These are phyloP conservation scores for Epichloe glyceriae DNA, from an alignment of 2,329 filamentous ascomycete genomes.

Conservation along the genomic window DNA sequence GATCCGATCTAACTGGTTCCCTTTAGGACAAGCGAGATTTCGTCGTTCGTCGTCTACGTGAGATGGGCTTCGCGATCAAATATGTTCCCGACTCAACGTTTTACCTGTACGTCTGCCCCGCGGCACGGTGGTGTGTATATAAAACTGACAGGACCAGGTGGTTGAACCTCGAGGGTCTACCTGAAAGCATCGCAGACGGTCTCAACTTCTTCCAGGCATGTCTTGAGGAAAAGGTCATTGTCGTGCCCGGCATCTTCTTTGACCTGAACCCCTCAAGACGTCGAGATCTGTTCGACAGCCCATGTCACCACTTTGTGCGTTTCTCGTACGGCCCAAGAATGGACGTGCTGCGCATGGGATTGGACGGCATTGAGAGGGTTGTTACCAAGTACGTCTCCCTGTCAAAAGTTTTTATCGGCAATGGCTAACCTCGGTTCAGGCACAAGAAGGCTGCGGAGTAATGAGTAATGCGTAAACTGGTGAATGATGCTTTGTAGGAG, in stretches of 20 bases:
- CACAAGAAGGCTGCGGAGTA: constrained; percentile 11
- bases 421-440: constrained; percentile 8
- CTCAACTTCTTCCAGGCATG: constrained; percentile 96
- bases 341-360: constrained; percentile 63
- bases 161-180: constrained; percentile 53
- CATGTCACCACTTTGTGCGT: constrained; percentile 84
- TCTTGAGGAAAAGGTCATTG: constrained; percentile 86
- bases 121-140: not conserved
- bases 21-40: constrained; percentile 74
- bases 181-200: constrained; percentile 76
- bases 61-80: constrained; percentile 79
- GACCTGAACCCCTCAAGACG: constrained; percentile 85
- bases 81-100: constrained; percentile 85
- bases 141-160: constrained; percentile 21
- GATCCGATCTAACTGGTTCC: constrained; percentile 9
- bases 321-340: constrained; percentile 75
- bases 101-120: constrained; percentile 53
- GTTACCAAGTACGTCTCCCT: constrained; percentile 48
- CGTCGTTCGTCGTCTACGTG: constrained; percentile 62
- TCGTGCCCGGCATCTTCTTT: constrained; percentile 96
- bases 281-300: constrained; percentile 83
- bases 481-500: not conserved
- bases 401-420: not conserved
- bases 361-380: constrained; percentile 76
- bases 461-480: not conserved